phyloP scores from a whole-genome alignment of 331 rosid species.

The Pyrus hybrid region DNA sequence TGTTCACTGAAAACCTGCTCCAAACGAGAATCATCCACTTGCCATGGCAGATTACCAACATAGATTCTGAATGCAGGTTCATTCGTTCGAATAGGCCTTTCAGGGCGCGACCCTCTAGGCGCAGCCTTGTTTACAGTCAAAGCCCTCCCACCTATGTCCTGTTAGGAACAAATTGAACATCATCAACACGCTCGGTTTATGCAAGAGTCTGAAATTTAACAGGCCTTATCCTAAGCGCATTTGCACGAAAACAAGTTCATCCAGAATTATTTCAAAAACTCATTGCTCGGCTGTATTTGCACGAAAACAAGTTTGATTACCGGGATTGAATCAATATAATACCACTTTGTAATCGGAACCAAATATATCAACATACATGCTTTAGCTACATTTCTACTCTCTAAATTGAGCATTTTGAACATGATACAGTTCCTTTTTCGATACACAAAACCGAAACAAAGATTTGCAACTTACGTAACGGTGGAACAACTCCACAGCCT shows the following conservation, averaged over 20 bases:
- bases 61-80: conserved; percentile 26
- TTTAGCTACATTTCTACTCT: background rate
- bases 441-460: background rate
- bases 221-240: too few relatives aligned
- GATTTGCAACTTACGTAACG: conserved; percentile 21
- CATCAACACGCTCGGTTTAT: background rate
- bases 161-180: background rate
- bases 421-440: too few relatives aligned
- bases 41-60: conserved; percentile 32
- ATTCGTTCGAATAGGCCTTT: conserved; percentile 11
- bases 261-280: background rate
- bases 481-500: conserved; percentile 30
- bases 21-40: conserved; percentile 32
- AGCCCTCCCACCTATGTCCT: conserved; percentile 28
- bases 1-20: conserved; percentile 38
- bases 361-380: background rate
- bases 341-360: background rate
- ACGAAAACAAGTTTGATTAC: background rate
- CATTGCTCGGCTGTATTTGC: background rate
- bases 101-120: conserved; percentile 34
- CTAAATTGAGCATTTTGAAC: background rate
- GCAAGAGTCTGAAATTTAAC: background rate
- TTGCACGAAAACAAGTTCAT: background rate
- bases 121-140: conserved; percentile 44
- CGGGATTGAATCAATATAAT: background rate